Evolutionary conservation across 2,329 filamentous ascomycete species (phyloP), one percentile per base, ranked within the genome.

Genomic region (Microdochium paspali): DNA sequence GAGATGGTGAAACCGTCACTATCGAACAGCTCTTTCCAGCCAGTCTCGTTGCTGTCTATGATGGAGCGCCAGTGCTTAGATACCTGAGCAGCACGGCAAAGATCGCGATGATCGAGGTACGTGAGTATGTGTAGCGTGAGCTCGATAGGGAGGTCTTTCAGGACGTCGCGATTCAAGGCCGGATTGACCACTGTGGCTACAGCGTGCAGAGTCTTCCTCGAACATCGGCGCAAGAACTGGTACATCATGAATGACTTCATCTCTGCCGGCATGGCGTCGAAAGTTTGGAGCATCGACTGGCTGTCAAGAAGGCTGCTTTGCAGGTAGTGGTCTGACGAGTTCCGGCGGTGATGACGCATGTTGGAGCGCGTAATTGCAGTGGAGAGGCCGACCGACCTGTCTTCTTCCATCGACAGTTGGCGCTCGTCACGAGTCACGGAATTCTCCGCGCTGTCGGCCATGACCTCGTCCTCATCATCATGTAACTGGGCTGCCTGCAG

Each of bases 211-310:
- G 90, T 95, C 39, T 89, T 85, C 55, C 94, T 86, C 5, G 89
- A 81, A 60, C 90, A 97, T 44, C 93, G 79, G 48, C 88, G 84
- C 24, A 98, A 76, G 47, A 98, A 81, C 61, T 98, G 91, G 62
- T 94, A 97, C 82, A 98, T 95, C 68, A 98, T 84, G 61, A 95
- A 95, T 0, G 86, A 87, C 67, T 98, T 93, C 78, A 98, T 82
- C 58, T 93, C 85, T 42, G 87, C 81, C 2, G 91, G 90, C 76
- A 98, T 86, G 6, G 85, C 79, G 62, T 97, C 91, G 58, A 97
- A 98, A 2, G 84, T 83, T 56, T 95, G 87, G 15, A 98, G 70
- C 74, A 98, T 87, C 15, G 76, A 79, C 7, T 87, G 87, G n/a
- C 91, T 86, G 57, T 94, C 87, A 67, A 90, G 78, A 20, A 91